A percentile compares a stretch with the other conserved stretches of the same genome.
Evolutionary conservation across 2,329 filamentous ascomycete species (phyloP).

Genomic region (Bipolaris sorokiniana): DNA sequence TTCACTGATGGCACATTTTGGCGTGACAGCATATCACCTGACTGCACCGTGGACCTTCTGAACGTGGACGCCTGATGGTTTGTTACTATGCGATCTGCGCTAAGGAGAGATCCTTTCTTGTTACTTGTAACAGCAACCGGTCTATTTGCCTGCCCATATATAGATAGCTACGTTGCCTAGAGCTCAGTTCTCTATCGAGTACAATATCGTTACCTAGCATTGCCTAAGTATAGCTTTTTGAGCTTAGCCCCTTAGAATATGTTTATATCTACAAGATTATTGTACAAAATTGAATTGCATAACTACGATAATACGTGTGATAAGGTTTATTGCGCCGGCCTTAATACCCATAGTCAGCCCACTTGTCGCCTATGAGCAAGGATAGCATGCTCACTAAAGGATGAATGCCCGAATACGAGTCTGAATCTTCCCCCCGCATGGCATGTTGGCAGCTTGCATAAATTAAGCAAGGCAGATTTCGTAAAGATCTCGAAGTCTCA

Average conservation of each 20-base stretch:
- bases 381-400: neutral
- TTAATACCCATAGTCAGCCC: neutral
- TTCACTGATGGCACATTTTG: too few relatives aligned
- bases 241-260: neutral
- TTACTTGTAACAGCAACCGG: too few relatives aligned
- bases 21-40: too few relatives aligned
- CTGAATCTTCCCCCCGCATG: neutral
- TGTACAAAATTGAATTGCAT: neutral
- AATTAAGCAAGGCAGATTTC: neutral
- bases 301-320: neutral
- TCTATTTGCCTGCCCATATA: too few relatives aligned
- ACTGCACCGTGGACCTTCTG: too few relatives aligned
- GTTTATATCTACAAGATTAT: neutral
- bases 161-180: too few relatives aligned
- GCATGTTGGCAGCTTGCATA: neutral
- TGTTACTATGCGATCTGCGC: too few relatives aligned
- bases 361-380: neutral
- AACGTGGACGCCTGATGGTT: too few relatives aligned
- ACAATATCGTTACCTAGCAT: neutral
- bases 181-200: too few relatives aligned
- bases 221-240: neutral
- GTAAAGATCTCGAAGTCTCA: neutral
- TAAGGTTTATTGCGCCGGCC: neutral
- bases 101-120: too few relatives aligned
- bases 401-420: neutral